Evolutionary conservation across 106 monocot species (phyloP).

Genomic region (Dendrobium huoshanense): DNA sequence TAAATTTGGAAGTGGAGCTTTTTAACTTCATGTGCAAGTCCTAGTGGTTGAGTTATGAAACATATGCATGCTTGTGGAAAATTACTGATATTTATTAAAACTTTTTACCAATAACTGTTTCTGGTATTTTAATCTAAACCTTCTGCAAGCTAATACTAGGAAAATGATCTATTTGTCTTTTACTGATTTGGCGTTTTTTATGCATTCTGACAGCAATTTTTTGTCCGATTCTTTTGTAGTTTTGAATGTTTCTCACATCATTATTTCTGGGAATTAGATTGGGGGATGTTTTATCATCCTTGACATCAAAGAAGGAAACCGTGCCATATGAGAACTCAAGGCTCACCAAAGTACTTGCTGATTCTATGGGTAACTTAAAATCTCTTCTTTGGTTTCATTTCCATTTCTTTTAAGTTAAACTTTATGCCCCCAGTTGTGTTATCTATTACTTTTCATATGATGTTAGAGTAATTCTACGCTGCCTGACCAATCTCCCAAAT

Average conservation of each 20-base stretch:
- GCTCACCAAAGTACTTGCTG: conserved; percentile 72
- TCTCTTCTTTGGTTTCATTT: neutral
- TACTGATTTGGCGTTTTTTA: neutral
- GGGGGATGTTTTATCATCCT: conserved; percentile 86
- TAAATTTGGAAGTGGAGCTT: neutral
- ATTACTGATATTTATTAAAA: neutral
- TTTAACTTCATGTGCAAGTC: neutral
- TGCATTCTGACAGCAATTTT: neutral
- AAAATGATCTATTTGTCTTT: neutral
- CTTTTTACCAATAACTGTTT: neutral
- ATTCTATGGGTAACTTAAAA: conserved; percentile 65
- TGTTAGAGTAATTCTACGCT: neutral
- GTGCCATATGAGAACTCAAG: conserved; percentile 84
- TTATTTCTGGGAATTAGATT: conserved; percentile 34
- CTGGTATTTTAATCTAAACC: neutral
- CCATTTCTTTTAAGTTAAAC: neutral
- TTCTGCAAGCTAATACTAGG: neutral
- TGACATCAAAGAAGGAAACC: conserved; percentile 76
- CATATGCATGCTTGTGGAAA: neutral
- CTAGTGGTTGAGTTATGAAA: neutral
- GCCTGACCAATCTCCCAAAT: too few species aligned
- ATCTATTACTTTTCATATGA: neutral
- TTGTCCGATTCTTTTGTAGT: neutral
- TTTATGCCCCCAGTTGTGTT: neutral
- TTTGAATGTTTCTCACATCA: conserved; percentile 9